phyloP scores from a whole-genome alignment of 352 stramenopile species.

The Phytopythium chamaehyphon region DNA sequence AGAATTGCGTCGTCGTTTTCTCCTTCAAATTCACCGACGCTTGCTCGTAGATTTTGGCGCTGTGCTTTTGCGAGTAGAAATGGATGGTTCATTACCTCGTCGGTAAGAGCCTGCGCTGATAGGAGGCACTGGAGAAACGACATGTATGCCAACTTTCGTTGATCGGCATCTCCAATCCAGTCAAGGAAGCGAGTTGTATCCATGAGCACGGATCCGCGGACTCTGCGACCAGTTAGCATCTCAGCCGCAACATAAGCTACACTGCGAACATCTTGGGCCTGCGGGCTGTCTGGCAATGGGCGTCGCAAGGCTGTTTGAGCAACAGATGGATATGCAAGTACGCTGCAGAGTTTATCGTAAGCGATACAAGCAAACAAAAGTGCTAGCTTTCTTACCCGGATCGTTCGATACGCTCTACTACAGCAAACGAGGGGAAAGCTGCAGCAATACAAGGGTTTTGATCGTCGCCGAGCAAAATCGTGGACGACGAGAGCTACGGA shows the following conservation, averaged over 20 bases:
- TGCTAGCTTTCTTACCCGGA: not conserved
- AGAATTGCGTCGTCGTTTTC: slow-evolving; percentile 1
- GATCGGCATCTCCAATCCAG: slow-evolving; percentile 15
- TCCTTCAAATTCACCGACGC: too few species aligned
- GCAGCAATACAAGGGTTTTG: slow-evolving; percentile 26
- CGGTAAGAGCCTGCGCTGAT: slow-evolving; percentile 8
- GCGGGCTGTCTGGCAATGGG: slow-evolving; percentile 6
- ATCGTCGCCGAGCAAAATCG: slow-evolving; percentile 32
- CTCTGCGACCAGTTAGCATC: slow-evolving; percentile 47
- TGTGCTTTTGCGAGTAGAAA: slow-evolving; percentile 7
- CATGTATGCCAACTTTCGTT: slow-evolving; percentile 10
- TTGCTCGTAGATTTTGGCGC: too few species aligned
- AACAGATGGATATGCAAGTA: slow-evolving; percentile 29
- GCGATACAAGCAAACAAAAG: too few species aligned
- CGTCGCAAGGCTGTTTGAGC: slow-evolving; percentile 20
- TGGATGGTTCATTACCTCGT: slow-evolving; percentile 8
- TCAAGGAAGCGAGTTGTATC: slow-evolving; percentile 24
- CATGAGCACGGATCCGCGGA: slow-evolving; percentile 23
- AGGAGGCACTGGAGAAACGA: slow-evolving; percentile 32
- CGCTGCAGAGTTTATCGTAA: slow-evolving; percentile 3
- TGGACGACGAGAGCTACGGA: slow-evolving; percentile 36
- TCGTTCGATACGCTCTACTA: slow-evolving; percentile 14
- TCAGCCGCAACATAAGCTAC: slow-evolving; percentile 58
- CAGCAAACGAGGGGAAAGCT: slow-evolving; percentile 34
- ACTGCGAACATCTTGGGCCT: slow-evolving; percentile 39